Conservation (phyloP, 2,329 filamentous ascomycete species). For the Aulographum hederae region DNA sequence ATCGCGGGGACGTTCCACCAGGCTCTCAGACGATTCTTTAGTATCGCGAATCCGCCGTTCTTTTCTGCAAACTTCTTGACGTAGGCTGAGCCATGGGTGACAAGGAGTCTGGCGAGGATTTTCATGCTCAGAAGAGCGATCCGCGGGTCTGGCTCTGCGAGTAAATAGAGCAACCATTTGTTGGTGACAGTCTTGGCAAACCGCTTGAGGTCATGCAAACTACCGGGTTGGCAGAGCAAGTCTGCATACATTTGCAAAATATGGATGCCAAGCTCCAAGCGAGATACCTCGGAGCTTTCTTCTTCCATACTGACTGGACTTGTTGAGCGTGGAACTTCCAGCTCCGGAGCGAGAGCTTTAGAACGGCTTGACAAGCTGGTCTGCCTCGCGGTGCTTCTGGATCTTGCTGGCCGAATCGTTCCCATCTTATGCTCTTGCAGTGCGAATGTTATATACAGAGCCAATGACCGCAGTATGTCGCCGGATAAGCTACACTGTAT, state of each 20-base stretch:
- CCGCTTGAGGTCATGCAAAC: conserved; percentile 53
- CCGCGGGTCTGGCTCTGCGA: conserved; percentile 63
- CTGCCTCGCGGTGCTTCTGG: no score
- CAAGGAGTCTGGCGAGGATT: conserved; percentile 66
- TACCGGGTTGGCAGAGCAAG: conserved; percentile 58
- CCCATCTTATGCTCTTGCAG: conserved; percentile 43
- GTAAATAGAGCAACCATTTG: conserved; percentile 86
- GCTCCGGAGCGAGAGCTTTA: conserved; percentile 5
- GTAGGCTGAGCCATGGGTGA: conserved; percentile 66
- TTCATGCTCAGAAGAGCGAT: conserved; percentile 66
- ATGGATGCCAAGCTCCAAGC: conserved; percentile 53
- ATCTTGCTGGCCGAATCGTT: conserved; percentile 9
- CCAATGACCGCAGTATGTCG: conserved; percentile 70
- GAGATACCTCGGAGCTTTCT: conserved; percentile 24
- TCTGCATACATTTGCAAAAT: conserved; percentile 63
- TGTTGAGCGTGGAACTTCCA: conserved; percentile 10
- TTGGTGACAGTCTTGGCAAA: conserved; percentile 92
- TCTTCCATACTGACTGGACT: conserved; percentile 6
- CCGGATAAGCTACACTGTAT: conserved; percentile 66
- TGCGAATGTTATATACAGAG: conserved; percentile 84
- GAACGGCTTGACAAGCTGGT: conserved; percentile 1
- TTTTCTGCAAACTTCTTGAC: conserved; percentile 73
- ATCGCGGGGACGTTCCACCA: conserved; percentile 79
- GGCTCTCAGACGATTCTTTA: conserved; percentile 62
- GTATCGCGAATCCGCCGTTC: conserved; percentile 71